A percentile compares a stretch with the other conserved stretches of the same genome.
These are phyloP conservation scores for Neopestalotiopsis sp. DNA, from an alignment of 2,329 filamentous ascomycete genomes.

Conservation along the genomic window DNA sequence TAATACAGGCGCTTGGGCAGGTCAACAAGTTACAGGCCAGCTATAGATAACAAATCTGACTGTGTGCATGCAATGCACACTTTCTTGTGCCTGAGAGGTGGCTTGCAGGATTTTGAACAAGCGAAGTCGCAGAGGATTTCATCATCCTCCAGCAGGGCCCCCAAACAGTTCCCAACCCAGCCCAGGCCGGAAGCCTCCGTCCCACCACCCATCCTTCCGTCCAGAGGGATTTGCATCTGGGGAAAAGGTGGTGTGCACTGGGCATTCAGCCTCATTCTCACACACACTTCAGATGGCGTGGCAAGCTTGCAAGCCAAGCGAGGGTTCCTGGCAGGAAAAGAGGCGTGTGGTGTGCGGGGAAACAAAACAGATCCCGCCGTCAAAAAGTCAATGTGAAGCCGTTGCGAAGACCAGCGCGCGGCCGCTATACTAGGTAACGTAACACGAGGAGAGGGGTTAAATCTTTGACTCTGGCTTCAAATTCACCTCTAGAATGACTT, in stretches of 20 bases:
- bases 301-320: background rate
- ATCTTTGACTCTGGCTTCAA: background rate
- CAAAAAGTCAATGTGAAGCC: background rate
- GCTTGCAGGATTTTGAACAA: background rate
- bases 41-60: no score
- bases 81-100: no score
- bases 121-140: background rate
- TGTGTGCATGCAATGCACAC: no score
- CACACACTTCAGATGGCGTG: background rate
- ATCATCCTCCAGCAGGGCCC: background rate
- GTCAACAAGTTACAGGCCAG: background rate
- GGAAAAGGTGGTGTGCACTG: background rate
- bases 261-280: conserved; percentile 1
- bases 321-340: background rate
- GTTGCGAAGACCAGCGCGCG: background rate
- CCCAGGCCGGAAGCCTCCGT: background rate
- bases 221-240: background rate
- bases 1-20: background rate
- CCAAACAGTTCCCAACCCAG: background rate
- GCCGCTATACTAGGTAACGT: background rate
- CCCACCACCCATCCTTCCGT: background rate
- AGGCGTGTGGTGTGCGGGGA: background rate
- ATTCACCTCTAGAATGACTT: background rate
- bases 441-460: background rate
- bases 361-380: background rate